These are phyloP conservation scores for Trametes meyenii DNA, from an alignment of 768 basidiomycete genomes.

Conservation along the genomic window DNA sequence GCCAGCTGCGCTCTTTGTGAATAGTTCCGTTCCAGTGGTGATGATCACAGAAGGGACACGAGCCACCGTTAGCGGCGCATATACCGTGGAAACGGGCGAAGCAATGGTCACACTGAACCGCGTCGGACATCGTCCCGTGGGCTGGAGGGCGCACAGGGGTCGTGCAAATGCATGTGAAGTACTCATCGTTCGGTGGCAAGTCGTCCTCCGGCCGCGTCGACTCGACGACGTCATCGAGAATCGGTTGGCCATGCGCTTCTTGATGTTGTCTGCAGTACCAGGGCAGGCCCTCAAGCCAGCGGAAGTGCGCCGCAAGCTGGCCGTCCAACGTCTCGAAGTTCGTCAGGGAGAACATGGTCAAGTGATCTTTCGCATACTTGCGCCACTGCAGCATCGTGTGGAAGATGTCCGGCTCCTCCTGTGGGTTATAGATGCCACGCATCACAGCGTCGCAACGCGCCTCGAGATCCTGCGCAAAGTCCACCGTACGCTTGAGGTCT, in stretches of 20 bases:
- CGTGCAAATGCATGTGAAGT: conserved; percentile 83
- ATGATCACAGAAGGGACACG: conserved; percentile 90
- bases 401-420: conserved; percentile 66
- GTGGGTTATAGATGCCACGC: conserved; percentile 58
- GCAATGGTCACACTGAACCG: conserved; percentile 90
- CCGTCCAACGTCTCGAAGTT: conserved; percentile 71
- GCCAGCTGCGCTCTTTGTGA: conserved; percentile 80
- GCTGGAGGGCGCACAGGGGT: conserved; percentile 79
- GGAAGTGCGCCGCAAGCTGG: conserved; percentile 66
- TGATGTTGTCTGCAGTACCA: conserved; percentile 78
- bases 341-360: conserved; percentile 73
- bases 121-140: conserved; percentile 72
- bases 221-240: conserved; percentile 76
- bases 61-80: conserved; percentile 87
- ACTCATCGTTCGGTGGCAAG: conserved; percentile 76
- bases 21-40: conserved; percentile 90
- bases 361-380: conserved; percentile 68
- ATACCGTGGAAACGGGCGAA: conserved; percentile 84
- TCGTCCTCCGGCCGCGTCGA: conserved; percentile 80
- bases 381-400: conserved; percentile 75
- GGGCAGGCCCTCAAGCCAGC: conserved; percentile 75
- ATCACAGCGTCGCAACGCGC: conserved; percentile 73
- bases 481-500: conserved; percentile 68
- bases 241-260: conserved; percentile 60
- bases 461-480: conserved; percentile 81